Evolutionary conservation across 345 rosid species (phyloP).

Genomic region (Aethionema arabicum): DNA sequence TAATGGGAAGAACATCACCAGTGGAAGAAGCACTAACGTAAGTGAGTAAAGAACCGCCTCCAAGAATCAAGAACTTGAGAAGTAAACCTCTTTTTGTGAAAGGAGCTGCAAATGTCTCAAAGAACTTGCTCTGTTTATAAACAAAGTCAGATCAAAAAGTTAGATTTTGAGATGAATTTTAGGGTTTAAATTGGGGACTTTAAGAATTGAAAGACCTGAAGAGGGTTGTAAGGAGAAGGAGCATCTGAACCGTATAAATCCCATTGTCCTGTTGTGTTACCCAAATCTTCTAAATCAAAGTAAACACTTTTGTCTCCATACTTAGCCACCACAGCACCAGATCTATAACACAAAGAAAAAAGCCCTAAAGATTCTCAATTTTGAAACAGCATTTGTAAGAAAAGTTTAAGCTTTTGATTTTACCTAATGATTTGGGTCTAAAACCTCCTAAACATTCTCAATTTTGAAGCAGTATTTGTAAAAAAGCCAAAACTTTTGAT

Average conservation of each 20-base stretch:
- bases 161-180: neutral
- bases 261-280: constrained; percentile 96
- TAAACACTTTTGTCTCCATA: constrained; percentile 96
- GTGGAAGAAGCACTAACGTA: constrained; percentile 65
- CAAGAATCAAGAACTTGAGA: constrained; percentile 89
- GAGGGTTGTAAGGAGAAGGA: constrained; percentile 92
- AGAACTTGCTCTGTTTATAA: constrained; percentile 97
- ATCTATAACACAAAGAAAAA: constrained; percentile 33
- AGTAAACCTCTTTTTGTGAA: constrained; percentile 92
- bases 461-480: too few relatives aligned
- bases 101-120: constrained; percentile 89
- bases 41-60: constrained; percentile 77
- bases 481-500: too few relatives aligned
- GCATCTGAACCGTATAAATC: constrained; percentile 97
- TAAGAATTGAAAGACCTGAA: constrained; percentile 51
- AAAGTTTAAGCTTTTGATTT: too few relatives aligned
- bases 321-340: constrained; percentile 74
- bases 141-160: neutral
- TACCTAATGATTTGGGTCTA: too few relatives aligned
- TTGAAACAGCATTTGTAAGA: too few relatives aligned
- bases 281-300: constrained; percentile 95
- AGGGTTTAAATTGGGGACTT: neutral
- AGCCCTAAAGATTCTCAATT: neutral
- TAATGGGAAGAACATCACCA: constrained; percentile 79
- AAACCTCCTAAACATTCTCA: neutral